Base-by-base conservation (phyloP, 306 rosid genomes). In the Trifolium repens region DNA sequence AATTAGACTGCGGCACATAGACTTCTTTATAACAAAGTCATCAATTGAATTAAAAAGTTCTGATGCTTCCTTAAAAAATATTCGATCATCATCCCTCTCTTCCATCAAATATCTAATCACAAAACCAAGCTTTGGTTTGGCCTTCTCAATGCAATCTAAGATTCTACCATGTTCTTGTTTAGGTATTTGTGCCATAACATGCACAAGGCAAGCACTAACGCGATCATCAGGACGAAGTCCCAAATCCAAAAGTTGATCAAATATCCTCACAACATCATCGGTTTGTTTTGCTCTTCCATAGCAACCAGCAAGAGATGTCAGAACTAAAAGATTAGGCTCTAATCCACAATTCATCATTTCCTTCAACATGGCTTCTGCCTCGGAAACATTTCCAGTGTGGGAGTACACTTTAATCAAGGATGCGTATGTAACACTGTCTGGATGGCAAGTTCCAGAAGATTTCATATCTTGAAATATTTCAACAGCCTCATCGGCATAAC, bases 1-100 rank as follows among this genome's bases (percentile, higher is more conserved):
- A 63, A 91, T 87, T 69, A 91, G 78, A 81, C 92, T 85, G 84
- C 85, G 88, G 85, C 91, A 91, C 75, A 87, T 82, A 8, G 88
- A 91, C 84, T 84, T 94, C 82, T 78, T 94, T 46, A 88, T 91
- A 40, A 87, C 90, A 74, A 83, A 88, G n/a, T 77, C 74, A 60
- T 79, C 87, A 65, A 77, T 72, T 63, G 86, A 73, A 35, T 74
- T 65, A 19, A 94, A 80, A 81, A 91, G 88, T 57, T 88, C 89
- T 32, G 83, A 85, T 59, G 87, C 91, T 79, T 87, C 90, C 73
- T 68, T 85, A 80, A 39, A 88, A 59, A 91, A 89, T 57, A 50
- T 68, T 82, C 49, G 88, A 75, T 32, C 82, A 27, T 61, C 59
- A 10, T 79, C 88, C 13, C 19, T 85, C 74, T 82, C 85, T 71